phyloP scores from a whole-genome alignment of 441 rosid genomes.

The Gossypium aridum region DNA sequence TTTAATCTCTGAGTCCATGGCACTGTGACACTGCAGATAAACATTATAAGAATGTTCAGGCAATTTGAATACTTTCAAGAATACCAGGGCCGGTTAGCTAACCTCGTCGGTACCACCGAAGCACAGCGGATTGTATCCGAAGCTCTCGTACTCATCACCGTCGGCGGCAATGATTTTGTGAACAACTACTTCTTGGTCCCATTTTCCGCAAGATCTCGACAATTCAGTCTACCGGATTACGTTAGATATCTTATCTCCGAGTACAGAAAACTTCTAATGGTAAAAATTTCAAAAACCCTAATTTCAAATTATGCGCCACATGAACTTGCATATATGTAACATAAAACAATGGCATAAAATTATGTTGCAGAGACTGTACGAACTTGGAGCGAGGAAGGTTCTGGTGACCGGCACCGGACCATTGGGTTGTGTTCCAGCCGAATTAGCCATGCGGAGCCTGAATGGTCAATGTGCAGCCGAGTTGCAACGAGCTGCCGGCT shows the following conservation, averaged over 20 bases:
- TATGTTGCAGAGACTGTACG: constrained; percentile 28
- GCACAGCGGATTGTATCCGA: constrained; percentile 33
- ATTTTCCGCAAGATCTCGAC: constrained; percentile 45
- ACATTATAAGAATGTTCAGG: constrained; percentile 41
- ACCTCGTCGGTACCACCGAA: constrained; percentile 33
- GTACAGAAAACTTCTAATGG: constrained; percentile 46
- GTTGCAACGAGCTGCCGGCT: constrained; percentile 40
- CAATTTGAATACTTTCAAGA: constrained; percentile 45
- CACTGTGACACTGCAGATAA: constrained; percentile 30
- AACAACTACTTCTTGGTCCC: constrained; percentile 63
- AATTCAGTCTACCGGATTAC: constrained; percentile 36
- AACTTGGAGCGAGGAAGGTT: constrained; percentile 44
- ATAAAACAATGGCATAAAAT: not conserved
- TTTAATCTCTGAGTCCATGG: not conserved
- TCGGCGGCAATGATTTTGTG: constrained; percentile 67
- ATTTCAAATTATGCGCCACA: not conserved
- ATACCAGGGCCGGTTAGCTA: constrained; percentile 40
- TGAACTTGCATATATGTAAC: not conserved
- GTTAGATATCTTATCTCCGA: constrained; percentile 45
- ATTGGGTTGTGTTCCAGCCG: constrained; percentile 40
- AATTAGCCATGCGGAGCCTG: constrained; percentile 27
- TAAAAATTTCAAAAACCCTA: constrained; percentile 5
- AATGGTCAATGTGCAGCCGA: constrained; percentile 40
- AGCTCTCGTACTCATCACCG: constrained; percentile 49
- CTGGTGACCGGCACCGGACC: constrained; percentile 52